Conservation (phyloP, 2,329 filamentous ascomycete species). For the Verticillium longisporum region DNA sequence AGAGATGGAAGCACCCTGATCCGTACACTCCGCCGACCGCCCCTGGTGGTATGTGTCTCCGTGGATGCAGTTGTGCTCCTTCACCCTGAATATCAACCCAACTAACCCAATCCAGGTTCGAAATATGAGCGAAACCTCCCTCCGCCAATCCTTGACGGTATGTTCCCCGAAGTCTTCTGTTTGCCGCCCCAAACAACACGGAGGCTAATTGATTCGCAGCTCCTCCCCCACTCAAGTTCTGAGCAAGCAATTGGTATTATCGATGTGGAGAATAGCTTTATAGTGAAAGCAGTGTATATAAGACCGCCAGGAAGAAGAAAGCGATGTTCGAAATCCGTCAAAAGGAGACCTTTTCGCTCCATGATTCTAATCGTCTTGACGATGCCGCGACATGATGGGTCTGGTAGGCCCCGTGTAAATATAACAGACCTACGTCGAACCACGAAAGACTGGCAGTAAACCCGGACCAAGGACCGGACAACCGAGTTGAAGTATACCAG, state of each 20-base stretch:
- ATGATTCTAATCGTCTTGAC: no score
- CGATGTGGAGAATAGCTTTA: constrained; percentile 20
- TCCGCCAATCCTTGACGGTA: constrained; percentile 72
- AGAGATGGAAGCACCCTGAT: constrained; percentile 97
- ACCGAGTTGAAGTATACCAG: no score
- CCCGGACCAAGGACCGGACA: no score
- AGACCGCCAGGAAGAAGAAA: background rate
- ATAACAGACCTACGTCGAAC: no score
- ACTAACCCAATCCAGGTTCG: constrained; percentile 53
- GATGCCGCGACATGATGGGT: no score
- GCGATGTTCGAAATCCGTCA: no score
- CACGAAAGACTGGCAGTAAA: no score
- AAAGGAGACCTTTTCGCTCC: no score
- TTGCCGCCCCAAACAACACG: background rate
- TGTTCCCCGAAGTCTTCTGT: constrained; percentile 14
- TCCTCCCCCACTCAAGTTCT: constrained; percentile 44
- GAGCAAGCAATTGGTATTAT: constrained; percentile 9
- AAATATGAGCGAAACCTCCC: constrained; percentile 95
- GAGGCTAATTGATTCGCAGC: constrained; percentile 23
- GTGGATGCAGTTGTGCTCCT: background rate
- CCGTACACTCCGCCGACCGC: constrained; percentile 85
- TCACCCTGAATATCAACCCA: background rate
- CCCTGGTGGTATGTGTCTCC: constrained; percentile 66
- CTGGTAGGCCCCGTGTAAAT: no score
- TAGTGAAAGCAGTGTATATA: constrained; percentile 15